These are phyloP conservation scores for Fraxinus sp. DNA, from an alignment of 305 asterid genomes.

Conservation along the genomic window DNA sequence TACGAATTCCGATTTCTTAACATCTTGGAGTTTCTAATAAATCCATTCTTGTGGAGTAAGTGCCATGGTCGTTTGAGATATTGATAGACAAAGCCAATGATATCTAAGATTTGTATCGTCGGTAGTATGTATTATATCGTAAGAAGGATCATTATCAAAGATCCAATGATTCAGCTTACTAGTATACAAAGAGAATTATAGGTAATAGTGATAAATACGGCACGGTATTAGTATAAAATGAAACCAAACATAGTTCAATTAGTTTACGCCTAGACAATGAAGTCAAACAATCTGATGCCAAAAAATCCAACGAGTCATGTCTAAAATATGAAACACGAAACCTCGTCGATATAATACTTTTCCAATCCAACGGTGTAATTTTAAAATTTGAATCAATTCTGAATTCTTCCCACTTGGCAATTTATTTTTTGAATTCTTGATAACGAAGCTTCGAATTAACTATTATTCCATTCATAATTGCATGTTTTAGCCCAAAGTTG, in stretches of 20 bases:
- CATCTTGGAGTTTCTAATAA: not conserved
- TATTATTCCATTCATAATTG: not conserved
- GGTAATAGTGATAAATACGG: not conserved
- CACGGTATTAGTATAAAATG: not conserved
- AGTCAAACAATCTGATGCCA: not conserved
- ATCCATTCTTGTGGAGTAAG: not conserved
- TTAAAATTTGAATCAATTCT: not conserved
- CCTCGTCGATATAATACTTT: not conserved
- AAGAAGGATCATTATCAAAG: not conserved
- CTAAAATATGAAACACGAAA: not conserved
- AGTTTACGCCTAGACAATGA: not conserved
- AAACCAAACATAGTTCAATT: not conserved
- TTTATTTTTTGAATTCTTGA: not conserved
- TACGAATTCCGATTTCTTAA: not conserved
- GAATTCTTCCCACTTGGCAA: not conserved
- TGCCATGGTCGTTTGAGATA: not conserved
- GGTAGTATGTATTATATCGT: no score
- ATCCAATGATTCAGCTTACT: not conserved
- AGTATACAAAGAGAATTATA: not conserved
- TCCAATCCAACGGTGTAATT: not conserved
- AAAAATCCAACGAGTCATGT: not conserved
- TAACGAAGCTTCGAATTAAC: no score
- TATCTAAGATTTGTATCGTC: not conserved
- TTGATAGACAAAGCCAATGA: not conserved
- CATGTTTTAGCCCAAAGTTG: not conserved